Base-by-base conservation (phyloP, 1,139 yeast genomes). In the Suhomyces ambrosiae region DNA sequence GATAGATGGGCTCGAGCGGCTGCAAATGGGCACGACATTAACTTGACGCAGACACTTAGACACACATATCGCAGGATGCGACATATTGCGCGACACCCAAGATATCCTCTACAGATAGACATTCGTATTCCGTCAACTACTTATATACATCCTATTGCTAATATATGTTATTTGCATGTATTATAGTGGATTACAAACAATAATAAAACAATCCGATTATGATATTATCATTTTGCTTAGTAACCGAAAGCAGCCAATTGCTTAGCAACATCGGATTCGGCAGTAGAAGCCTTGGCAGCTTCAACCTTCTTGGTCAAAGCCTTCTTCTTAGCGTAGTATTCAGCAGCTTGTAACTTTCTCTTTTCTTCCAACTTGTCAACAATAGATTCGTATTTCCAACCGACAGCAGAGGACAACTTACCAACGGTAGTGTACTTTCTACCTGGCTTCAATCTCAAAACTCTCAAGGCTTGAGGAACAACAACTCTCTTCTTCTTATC, bases 401-500 rank as follows among this genome's bases (percentile, higher is more conserved):
- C 99, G 61, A 92, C 97, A 68, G 96, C 85, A 63, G 94, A 74
- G 56, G 96, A 85, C 71, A 90, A 82, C 74, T 92, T 89, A 73
- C 96, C 96, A 62, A 94, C 89, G 58, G 97, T 87, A 76, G 97
- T 87, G 95, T 84, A 92, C 80, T 92, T 92, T 86, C 98, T 90
- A 74, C 99, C 99, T 74, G 90, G 98, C 80, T 89, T 90, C 77
- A 92, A 86, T 85, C 98, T 89, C 74, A 92, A 82, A 61, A 94
- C 96, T 80, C 99, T 90, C 70, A 92, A 83, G 68, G 99, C 98
- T 80, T 89, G 96, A 73, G 99, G 99, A 67, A 92, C 99, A 61
- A 92, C 99, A 70, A 90, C 97, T 76, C 96, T 88, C 95, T 92
- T 90, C 89, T 88, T 86, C 80, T 85, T 89, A 92, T 92, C 98